These are phyloP conservation scores for Buxus sempervirens DNA, from an alignment of 164 flowering plant genomes.

Conservation along the genomic window DNA sequence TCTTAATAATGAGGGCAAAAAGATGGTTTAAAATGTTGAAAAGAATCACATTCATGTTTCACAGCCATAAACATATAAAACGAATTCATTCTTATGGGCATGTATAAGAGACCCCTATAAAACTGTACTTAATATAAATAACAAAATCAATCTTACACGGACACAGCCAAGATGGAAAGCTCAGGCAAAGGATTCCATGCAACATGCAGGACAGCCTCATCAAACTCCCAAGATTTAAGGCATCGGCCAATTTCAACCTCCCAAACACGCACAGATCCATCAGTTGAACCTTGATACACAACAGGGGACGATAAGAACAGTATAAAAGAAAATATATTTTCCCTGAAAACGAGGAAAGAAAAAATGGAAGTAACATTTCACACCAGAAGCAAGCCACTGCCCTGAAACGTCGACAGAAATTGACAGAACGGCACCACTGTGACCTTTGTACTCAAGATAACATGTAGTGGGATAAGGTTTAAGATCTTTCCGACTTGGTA, in stretches of 20 bases:
- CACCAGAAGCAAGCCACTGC: constrained; percentile 96
- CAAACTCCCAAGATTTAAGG: constrained; percentile 64
- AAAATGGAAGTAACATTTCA: background rate
- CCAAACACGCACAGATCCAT: constrained; percentile 94
- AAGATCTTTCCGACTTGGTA: constrained; percentile 86
- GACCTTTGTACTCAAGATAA: constrained; percentile 89
- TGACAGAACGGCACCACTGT: constrained; percentile 69
- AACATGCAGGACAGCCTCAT: constrained; percentile 61
- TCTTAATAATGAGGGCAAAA: too few relatives aligned
- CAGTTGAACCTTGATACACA: constrained; percentile 60
- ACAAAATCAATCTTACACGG: constrained; percentile 44
- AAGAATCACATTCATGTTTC: too few relatives aligned
- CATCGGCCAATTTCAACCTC: constrained; percentile 93
- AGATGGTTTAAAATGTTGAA: too few relatives aligned
- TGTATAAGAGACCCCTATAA: too few relatives aligned
- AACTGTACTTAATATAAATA: constrained; percentile 1
- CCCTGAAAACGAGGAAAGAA: background rate
- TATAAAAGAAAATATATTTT: background rate
- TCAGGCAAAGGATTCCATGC: constrained; percentile 88
- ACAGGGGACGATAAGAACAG: constrained; percentile 9
- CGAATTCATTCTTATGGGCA: too few relatives aligned
- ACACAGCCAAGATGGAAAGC: constrained; percentile 70
- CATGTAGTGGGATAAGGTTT: constrained; percentile 80
- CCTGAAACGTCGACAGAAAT: constrained; percentile 71
- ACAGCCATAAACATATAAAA: too few relatives aligned